Base-by-base conservation (phyloP, 2,329 filamentous ascomycete genomes). In the Penicillium sp. region DNA sequence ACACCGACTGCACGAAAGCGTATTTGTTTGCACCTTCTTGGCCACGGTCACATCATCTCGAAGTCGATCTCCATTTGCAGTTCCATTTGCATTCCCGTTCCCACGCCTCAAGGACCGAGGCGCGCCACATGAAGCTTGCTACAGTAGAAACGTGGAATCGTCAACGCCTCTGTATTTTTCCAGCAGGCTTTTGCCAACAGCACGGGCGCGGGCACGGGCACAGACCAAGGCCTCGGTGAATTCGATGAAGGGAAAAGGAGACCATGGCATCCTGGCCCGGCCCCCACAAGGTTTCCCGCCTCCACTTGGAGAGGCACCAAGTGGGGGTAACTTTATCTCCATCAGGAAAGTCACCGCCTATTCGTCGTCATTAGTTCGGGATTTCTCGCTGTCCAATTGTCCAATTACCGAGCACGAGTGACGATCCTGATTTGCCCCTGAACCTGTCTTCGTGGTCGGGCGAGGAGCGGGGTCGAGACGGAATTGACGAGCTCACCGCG, bases 351-450 rank as follows among this genome's bases (percentile, higher is more conserved):
- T 40, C n/a, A 24, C 28, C 24, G 38, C 14, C 43, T 40, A 7
- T 18, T 20, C 42, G n/a, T 31, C 20, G 18, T 47, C 42, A 39
- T 46, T 33, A 42, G 36, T 46, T 55, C 36, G 35, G 27, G 30
- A 41, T 40, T 20, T 20, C 39, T 51, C 24, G 10, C 27, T 5
- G 42, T 11, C 48, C 46, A 54, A 51, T 52, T 5, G 42, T 11
- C 48, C 46, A 54, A 51, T 52, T 25, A 38, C 4, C 6, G 16
- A 11, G 27, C 24, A 11, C 11, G 11, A 27, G 20, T 14, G 54
- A 46, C 41, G 51, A 54, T 54, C 51, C 14, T 54, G 48, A 51
- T 56, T 52, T 50, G 38, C 48, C 51, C 46, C 51, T 51, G 44
- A 50, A 11, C 18, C 16, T 25, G 11, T 8, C n/a, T 36, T 13